Base-by-base conservation (phyloP, 345 rosid species). In the Zanthoxylum bungeanum region DNA sequence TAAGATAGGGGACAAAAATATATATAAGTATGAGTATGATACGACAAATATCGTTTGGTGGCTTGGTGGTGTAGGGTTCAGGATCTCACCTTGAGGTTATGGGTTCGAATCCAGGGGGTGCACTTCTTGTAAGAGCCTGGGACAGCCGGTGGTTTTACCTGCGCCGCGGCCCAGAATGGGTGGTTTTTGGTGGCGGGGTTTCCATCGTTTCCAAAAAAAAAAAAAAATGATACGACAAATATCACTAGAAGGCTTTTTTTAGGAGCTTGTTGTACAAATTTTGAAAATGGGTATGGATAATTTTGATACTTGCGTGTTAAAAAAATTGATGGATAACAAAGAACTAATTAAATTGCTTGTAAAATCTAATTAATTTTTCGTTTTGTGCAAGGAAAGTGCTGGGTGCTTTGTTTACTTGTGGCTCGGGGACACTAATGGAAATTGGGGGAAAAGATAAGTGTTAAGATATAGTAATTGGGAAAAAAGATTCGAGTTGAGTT, bases 241-340 rank as follows among this genome's bases (percentile, higher is more conserved):
- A 21, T 46, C 46, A 46, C 73, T 73, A 67, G 70, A 67, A 68
- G 76, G 17, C 51, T 40, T 63, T 63, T n/a, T 21, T 28, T 11
- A 24, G 30, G 58, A 51, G 31, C 65, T 69, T 70, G 14, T 34
- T 34, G 69, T 25, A 71, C 53, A 27, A 36, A 56, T 17, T 12
- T 44, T 33, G 44, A 10, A 16, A 28, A 40, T 33, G 64, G 47
- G 46, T 33, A 8, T 70, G 28, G 71, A 25, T 36, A 37, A 70
- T 21, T 42, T 57, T 34, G n/a, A n/a, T 10, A 19, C 33, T 39
- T 64, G 40, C n/a, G 30, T 50, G 58, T 37, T 21, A 31, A 7
- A 46, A 66, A 66, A 60, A 42, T 46, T 52, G 68, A 67, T 49
- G 68, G 69, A 51, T 51, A 76, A 72, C 64, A 52, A 61, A 66